phyloP scores from a whole-genome alignment of 768 basidiomycete species.

The Lactifluus piperatus region DNA sequence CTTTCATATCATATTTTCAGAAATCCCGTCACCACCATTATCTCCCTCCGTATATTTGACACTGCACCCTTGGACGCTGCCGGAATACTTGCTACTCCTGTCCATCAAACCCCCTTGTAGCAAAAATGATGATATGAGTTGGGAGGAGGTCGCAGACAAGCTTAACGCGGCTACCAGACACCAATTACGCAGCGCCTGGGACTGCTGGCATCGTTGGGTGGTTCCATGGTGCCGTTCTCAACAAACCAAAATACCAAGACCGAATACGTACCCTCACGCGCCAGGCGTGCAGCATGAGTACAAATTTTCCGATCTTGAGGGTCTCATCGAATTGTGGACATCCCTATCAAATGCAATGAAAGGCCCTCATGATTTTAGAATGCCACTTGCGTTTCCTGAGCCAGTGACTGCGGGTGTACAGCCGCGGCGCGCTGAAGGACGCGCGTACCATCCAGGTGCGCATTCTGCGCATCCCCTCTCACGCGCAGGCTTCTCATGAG shows the following conservation, averaged over 20 bases:
- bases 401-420: background rate
- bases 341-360: background rate
- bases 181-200: conserved; percentile 14
- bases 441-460: conserved; percentile 18
- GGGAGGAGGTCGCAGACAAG: conserved; percentile 13
- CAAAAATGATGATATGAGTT: background rate
- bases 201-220: conserved; percentile 21
- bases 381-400: background rate
- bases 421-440: background rate
- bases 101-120: conserved; percentile 2
- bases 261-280: conserved; percentile 13
- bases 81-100: conserved; percentile 17
- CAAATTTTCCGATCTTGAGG: conserved; percentile 5
- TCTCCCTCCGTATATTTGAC: conserved; percentile 15
- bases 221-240: conserved; percentile 16
- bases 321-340: conserved; percentile 13
- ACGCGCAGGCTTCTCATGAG: background rate
- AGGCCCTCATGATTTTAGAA: background rate
- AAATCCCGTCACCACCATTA: conserved; percentile 10
- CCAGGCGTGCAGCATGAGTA: conserved; percentile 20
- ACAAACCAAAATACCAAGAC: background rate
- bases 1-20: background rate
- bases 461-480: background rate
- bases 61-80: conserved; percentile 14
- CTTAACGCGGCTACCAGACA: conserved; percentile 1